phyloP scores from a whole-genome alignment of 169 alveolate genomes.

The Eimeria necatrix region DNA sequence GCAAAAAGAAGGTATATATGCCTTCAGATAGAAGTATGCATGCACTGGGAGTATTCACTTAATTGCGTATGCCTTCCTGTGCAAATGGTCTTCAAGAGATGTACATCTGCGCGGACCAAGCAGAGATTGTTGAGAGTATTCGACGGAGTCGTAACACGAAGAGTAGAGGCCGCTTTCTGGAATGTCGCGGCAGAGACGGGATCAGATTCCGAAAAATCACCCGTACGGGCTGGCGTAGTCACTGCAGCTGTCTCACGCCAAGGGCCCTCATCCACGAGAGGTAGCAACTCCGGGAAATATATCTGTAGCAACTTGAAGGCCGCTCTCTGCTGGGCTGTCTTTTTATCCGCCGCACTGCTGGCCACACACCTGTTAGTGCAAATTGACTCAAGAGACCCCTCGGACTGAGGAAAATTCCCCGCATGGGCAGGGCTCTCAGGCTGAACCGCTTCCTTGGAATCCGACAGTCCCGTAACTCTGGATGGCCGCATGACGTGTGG shows the following conservation, averaged over 20 bases:
- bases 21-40: background rate
- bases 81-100: no score
- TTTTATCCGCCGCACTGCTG: conserved; percentile 62
- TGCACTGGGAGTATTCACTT: no score
- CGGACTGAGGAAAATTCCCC: background rate
- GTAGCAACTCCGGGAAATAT: conserved; percentile 30
- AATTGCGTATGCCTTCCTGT: no score
- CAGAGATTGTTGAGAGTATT: conserved; percentile 70
- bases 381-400: background rate
- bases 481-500: background rate
- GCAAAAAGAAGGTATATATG: background rate
- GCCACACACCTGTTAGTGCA: background rate
- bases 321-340: conserved; percentile 67
- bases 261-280: conserved; percentile 8
- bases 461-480: background rate
- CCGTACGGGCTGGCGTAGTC: background rate
- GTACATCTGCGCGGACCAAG: conserved; percentile 14
- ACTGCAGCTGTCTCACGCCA: background rate
- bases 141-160: conserved; percentile 63
- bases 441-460: background rate
- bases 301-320: conserved; percentile 35
- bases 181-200: conserved; percentile 33
- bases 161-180: conserved; percentile 25
- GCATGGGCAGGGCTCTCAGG: background rate
- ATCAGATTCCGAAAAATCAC: background rate